Evolutionary conservation across 2,329 filamentous ascomycete genomes (phyloP), one percentile per base, ranked within the genome.

Genomic region (Bipolaris victoriae): DNA sequence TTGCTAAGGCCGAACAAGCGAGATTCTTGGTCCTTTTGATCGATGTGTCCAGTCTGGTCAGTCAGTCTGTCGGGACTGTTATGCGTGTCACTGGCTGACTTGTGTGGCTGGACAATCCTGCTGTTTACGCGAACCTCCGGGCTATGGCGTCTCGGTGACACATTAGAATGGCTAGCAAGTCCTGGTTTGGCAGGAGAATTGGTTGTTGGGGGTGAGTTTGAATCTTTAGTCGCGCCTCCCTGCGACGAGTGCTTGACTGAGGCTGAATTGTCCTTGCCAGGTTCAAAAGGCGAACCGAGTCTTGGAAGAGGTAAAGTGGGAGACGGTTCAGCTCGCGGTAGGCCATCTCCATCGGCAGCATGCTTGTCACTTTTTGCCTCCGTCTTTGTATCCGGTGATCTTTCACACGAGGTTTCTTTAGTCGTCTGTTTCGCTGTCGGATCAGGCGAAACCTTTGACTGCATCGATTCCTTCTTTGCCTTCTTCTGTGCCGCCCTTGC

Each of bases 271-370:
- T 37, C 43, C 29, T 26, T 13, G 5, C 52, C 26, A 31, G 41
- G 46, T 4, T 46, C 26, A 36, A 64, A 62, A 2, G 65, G 65
- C 7, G 65, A 62, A 20, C 18, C 55, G 40, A 65, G 56, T 43
- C 57, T 60, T 6, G 49, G 51, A 4, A 4, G 24, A n/a, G 49
- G 15, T 52, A 26, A 18, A 16, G 24, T 40, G 10, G 22, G 15
- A 7, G 36, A 39, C 9, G 36, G 13, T 7, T 49, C 41, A 16
- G 10, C 33, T 11, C 39, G 7, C 16, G 46, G 10, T 24, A 26
- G 31, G 2, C 39, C 20, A 40, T 49, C 45, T 24, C 26, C 29
- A 11, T 39, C 9, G 3, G 10, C 6, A 22, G 29, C n/a, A 10
- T 20, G 29, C n/a, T 44, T 33, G 5, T 16, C 35, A 35, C 15